A percentile compares a stretch with the other conserved stretches of the same genome.
Conservation (phyloP, 352 stramenopile genomes). For the Phytopythium litorale region DNA sequence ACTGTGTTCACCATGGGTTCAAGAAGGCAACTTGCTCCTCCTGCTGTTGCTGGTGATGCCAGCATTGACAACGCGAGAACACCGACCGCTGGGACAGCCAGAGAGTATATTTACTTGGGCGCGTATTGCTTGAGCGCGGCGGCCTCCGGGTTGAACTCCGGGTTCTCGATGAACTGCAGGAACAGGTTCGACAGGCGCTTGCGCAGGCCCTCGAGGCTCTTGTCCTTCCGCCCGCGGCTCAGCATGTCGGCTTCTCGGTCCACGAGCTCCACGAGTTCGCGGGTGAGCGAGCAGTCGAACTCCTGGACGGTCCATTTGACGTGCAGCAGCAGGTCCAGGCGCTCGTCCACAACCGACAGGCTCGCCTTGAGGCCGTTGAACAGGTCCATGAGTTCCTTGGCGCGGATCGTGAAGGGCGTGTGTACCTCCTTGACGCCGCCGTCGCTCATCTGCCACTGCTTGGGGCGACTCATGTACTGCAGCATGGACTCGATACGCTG, state of each 20-base stretch:
- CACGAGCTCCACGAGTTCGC: constrained; percentile 90
- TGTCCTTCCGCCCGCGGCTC: constrained; percentile 73
- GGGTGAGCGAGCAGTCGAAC: constrained; percentile 88
- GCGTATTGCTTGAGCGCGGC: constrained; percentile 39
- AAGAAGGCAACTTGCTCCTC: background rate
- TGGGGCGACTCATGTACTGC: constrained; percentile 84
- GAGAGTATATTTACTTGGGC: background rate
- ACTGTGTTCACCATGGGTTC: background rate
- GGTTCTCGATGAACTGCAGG: constrained; percentile 91
- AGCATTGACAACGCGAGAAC: background rate
- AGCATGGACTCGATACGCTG: constrained; percentile 88
- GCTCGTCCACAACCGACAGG: constrained; percentile 72
- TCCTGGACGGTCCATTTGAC: constrained; percentile 93
- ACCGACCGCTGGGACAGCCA: background rate
- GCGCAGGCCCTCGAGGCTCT: constrained; percentile 80
- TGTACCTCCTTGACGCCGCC: constrained; percentile 86
- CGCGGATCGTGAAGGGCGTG: constrained; percentile 85
- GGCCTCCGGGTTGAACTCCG: constrained; percentile 92
- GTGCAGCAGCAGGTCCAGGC: constrained; percentile 89
- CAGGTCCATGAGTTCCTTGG: constrained; percentile 87
- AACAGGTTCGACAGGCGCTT: constrained; percentile 88
- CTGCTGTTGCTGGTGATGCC: background rate
- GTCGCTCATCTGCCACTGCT: constrained; percentile 92
- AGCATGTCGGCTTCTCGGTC: constrained; percentile 93
- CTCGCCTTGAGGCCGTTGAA: constrained; percentile 71